Evolutionary conservation across 148 eudicot species (phyloP).

Genomic region (Silene uniflora): DNA sequence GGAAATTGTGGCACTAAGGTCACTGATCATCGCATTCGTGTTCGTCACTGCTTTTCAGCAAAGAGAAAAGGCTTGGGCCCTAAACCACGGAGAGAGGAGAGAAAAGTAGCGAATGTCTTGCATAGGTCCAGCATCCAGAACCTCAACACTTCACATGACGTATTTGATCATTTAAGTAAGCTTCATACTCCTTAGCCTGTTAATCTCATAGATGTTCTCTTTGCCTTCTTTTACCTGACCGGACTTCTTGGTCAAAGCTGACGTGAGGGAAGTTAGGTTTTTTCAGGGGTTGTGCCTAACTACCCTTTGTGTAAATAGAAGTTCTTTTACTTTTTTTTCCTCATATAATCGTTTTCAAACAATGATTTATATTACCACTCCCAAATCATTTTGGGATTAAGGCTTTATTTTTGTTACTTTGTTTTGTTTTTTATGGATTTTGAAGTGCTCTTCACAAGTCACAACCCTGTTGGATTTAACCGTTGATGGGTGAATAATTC

Average conservation of each 20-base stretch:
- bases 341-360: background rate
- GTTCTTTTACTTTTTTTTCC: background rate
- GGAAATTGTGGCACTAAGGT: constrained; percentile 57
- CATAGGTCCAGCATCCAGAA: constrained; percentile 58
- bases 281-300: background rate
- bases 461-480: background rate
- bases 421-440: too few species aligned
- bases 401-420: too few species aligned
- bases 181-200: constrained; percentile 51
- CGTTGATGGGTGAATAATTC: background rate
- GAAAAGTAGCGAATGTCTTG: constrained; percentile 42
- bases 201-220: background rate
- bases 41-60: constrained; percentile 60
- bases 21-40: constrained; percentile 66
- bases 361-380: background rate
- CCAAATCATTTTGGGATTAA: background rate
- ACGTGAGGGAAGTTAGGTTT: background rate
- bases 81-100: constrained; percentile 18
- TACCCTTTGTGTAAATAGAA: constrained; percentile 17
- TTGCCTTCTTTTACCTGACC: background rate
- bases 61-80: constrained; percentile 32
- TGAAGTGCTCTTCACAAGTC: background rate
- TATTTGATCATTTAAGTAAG: constrained; percentile 55
- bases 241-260: background rate
- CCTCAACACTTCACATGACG: constrained; percentile 49